Percentiles rank a stretch among this genome's conserved stretches.
These are phyloP conservation scores for Dothidotthia symphoricarpi DNA, from an alignment of 2,329 filamentous ascomycete species.

Conservation along the genomic window DNA sequence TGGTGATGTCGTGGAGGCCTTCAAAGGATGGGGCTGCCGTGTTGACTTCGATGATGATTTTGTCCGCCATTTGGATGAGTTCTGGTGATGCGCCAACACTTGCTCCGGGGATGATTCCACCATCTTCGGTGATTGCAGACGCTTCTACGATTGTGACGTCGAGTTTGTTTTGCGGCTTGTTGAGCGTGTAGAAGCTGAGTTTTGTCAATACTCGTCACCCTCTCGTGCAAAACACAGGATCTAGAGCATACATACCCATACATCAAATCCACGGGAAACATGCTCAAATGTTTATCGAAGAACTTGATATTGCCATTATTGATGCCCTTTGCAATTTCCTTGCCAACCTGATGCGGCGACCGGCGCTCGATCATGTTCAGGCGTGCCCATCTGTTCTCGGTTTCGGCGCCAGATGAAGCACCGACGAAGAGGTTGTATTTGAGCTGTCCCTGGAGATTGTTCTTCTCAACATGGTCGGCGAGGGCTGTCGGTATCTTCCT, in stretches of 20 bases:
- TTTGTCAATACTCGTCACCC: constrained; percentile 5
- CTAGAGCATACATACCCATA: constrained; percentile 53
- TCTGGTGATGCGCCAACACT: constrained; percentile 83
- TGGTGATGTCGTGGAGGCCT: constrained; percentile 82
- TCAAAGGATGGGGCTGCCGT: constrained; percentile 81
- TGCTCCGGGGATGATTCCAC: constrained; percentile 83
- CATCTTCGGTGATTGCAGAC: constrained; percentile 82
- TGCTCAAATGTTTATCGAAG: constrained; percentile 90
- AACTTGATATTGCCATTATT: constrained; percentile 87
- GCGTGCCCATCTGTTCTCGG: constrained; percentile 86
- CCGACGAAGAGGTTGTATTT: constrained; percentile 87
- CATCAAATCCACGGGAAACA: constrained; percentile 85
- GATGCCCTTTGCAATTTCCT: constrained; percentile 85
- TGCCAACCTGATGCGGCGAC: constrained; percentile 84
- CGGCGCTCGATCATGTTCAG: constrained; percentile 88
- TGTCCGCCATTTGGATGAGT: constrained; percentile 86
- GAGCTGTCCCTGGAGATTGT: constrained; percentile 76
- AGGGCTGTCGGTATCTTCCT: constrained; percentile 82
- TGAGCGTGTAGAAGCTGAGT: constrained; percentile 73
- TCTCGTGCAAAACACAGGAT: not conserved
- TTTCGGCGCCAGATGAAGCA: constrained; percentile 85
- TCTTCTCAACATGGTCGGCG: constrained; percentile 86
- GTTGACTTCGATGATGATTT: constrained; percentile 92
- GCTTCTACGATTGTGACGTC: constrained; percentile 86
- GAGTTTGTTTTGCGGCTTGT: constrained; percentile 69